Conservation (phyloP, 257 asterid genomes). For the Oldenlandia corymbosa region DNA sequence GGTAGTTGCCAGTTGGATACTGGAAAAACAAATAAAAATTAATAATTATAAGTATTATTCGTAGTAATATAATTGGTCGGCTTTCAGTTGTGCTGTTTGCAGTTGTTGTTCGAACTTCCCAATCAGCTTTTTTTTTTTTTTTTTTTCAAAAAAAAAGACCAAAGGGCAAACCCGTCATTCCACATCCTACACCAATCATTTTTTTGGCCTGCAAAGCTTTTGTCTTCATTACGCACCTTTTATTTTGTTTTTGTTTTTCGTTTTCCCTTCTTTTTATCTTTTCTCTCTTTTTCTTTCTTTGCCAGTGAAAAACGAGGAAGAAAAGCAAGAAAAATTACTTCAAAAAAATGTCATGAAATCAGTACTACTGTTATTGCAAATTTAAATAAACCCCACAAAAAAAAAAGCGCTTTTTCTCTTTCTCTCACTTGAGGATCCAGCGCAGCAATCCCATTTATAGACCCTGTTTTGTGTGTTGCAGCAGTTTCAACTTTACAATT, state of each 20-base stretch:
- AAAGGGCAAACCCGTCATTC: slow-evolving; percentile 2
- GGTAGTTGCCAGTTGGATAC: neutral
- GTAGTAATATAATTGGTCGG: too few relatives aligned
- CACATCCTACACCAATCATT: neutral
- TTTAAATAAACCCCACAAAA: neutral
- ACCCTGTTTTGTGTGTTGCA: neutral
- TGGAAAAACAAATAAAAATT: neutral
- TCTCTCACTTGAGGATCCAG: slow-evolving; percentile 7
- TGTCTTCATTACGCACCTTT: slow-evolving; percentile 16
- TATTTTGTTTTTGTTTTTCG: neutral
- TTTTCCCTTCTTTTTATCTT: neutral
- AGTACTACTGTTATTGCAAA: too few relatives aligned
- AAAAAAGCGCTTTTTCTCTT: neutral
- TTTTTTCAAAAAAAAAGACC: too few relatives aligned
- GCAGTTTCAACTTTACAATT: neutral
- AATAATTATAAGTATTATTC: too few relatives aligned
- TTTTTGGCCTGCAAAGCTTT: slow-evolving; percentile 18
- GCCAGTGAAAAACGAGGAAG: slow-evolving; percentile 6
- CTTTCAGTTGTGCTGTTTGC: neutral
- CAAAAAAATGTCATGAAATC: neutral
- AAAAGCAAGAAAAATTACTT: neutral
- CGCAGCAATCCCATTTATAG: slow-evolving; percentile 5
- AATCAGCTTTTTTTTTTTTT: too few relatives aligned
- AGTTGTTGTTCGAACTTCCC: slow-evolving; percentile 1
- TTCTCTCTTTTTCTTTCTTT: neutral